Evolutionary conservation across 139 green algal species (phyloP), one percentile per base, ranked within the genome.

Genomic region (Nannochloris sp.): DNA sequence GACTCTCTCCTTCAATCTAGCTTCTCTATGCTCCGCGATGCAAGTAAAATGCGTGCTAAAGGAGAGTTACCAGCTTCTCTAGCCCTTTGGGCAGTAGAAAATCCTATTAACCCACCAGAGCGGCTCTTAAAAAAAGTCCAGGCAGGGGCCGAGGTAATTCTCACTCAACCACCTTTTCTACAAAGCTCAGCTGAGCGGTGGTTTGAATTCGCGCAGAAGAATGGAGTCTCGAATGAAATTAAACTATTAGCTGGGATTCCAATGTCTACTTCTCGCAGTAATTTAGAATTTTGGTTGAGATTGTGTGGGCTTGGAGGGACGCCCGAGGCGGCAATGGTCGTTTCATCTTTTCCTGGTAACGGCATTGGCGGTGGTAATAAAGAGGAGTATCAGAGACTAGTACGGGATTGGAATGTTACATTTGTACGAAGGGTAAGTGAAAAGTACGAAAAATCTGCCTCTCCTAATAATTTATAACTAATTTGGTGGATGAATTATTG

Each of bases 111-210:
- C 31, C 64, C 80, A 0, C 24, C 54, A 19, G 25, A 12, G 10
- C 44, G 51, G 4, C 45, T 72, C 39, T n/a, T 24, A 13, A 34
- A 47, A n/a, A 84, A 92, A 74, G 57, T 82, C 1, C 71, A 78
- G 5, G 62, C 67, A 8, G 86, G 85, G 1, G 85, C 85, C 15
- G 63, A 79, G 37, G 72, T 81, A 19, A 54, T 93, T 2, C 47
- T 93, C 13, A 93, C 86, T 0, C 86, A 93, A 75, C 86, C 86
- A 6, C 84, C 83, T 2, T 60, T 93, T 37, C 66, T 85, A 33
- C 83, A 78, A 77, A 14, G 42, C 3, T 57, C 57, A 1, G 83
- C 81, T 54, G 66, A 77, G 35, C 2, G 12, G 0, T 93, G 85
- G 85, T 55, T 83, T 30, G 60, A 71, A 8, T 67, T 81, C 27